These are phyloP conservation scores for Penicillium sp. DNA, from an alignment of 2,329 filamentous ascomycete species.

Conservation along the genomic window DNA sequence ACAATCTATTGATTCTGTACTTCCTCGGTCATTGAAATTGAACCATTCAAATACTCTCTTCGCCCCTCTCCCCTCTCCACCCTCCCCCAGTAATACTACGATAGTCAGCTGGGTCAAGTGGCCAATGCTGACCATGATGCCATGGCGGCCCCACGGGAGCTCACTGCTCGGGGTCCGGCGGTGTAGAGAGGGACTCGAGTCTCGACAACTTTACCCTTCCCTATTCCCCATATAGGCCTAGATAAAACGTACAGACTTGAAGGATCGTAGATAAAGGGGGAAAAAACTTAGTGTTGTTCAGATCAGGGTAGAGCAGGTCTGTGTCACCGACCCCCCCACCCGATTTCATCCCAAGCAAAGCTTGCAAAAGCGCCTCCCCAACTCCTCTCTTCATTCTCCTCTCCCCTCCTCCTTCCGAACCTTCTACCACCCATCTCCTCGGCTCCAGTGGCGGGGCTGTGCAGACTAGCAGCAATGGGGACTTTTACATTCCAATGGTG, in stretches of 20 bases:
- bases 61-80: background rate
- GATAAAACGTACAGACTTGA: background rate
- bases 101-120: background rate
- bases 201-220: too few species aligned
- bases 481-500: conserved; percentile 45
- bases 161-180: background rate
- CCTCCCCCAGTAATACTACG: background rate
- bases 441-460: background rate
- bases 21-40: background rate
- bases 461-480: conserved; percentile 29
- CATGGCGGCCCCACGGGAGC: background rate
- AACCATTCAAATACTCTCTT: background rate
- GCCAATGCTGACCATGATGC: background rate
- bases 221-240: too few species aligned
- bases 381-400: conserved; percentile 3
- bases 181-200: background rate
- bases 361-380: conserved; percentile 11
- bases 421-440: conserved; percentile 1
- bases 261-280: background rate
- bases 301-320: conserved; percentile 18
- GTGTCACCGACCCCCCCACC: conserved; percentile 30
- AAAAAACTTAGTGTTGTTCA: conserved; percentile 4
- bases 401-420: conserved; percentile 5
- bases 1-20: too few species aligned
- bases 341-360: conserved; percentile 16